Conservation (phyloP, 2,329 filamentous ascomycete genomes). For the Chaetomiaceae sp. region DNA sequence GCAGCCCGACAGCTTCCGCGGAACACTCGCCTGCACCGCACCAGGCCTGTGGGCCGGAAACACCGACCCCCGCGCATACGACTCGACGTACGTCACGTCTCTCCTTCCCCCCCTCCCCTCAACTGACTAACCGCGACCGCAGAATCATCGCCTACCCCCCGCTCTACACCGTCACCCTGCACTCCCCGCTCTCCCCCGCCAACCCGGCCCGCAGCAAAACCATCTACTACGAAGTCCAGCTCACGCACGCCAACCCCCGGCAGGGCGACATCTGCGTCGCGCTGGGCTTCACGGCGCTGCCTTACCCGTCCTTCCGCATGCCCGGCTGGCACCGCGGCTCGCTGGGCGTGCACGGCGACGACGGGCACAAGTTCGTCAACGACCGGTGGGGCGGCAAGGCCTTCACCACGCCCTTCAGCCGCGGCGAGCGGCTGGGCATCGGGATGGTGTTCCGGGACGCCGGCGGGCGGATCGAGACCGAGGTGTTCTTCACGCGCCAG, state of each 20-base stretch:
- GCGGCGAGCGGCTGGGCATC: constrained; percentile 64
- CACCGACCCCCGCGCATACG: constrained; percentile 41
- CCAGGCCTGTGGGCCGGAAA: constrained; percentile 52
- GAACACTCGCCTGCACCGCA: constrained; percentile 41
- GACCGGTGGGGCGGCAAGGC: constrained; percentile 68
- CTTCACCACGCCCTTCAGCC: constrained; percentile 61
- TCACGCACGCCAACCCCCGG: constrained; percentile 40
- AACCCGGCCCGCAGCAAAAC: constrained; percentile 39
- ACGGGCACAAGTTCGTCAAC: constrained; percentile 72
- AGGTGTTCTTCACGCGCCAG: constrained; percentile 68
- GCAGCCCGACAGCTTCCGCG: constrained; percentile 44
- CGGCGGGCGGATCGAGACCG: constrained; percentile 40
- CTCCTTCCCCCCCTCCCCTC: neutral
- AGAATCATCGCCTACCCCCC: constrained; percentile 64
- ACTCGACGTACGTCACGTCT: constrained; percentile 33
- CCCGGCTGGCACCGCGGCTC: constrained; percentile 78
- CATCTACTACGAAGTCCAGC: constrained; percentile 68
- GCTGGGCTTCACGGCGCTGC: constrained; percentile 66
- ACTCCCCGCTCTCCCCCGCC: constrained; percentile 48
- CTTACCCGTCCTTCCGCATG: constrained; percentile 72
- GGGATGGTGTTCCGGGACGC: constrained; percentile 58
- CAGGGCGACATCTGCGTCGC: constrained; percentile 49
- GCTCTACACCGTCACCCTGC: constrained; percentile 58
- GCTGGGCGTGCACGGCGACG: constrained; percentile 73
- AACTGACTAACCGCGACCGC: neutral